These are phyloP conservation scores for Penicillium decumbens DNA, from an alignment of 2,329 filamentous ascomycete species.

Conservation along the genomic window DNA sequence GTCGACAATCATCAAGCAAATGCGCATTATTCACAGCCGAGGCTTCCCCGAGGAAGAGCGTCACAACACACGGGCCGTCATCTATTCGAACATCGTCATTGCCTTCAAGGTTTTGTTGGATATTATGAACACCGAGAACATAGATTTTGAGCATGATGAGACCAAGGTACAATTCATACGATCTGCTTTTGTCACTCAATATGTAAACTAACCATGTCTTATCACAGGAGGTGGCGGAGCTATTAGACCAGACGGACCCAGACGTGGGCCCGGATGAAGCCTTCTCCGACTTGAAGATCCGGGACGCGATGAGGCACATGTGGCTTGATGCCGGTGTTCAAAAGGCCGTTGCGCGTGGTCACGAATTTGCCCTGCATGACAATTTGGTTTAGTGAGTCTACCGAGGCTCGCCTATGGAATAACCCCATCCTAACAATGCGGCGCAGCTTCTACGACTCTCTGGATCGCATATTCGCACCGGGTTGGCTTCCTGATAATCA, in stretches of 20 bases:
- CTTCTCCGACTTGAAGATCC: constrained; percentile 62
- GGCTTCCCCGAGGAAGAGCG: constrained; percentile 87
- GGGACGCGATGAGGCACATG: constrained; percentile 70
- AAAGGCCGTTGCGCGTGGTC: constrained; percentile 83
- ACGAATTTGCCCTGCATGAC: constrained; percentile 94
- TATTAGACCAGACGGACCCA: constrained; percentile 67
- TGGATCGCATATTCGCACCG: constrained; percentile 69
- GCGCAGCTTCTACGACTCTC: constrained; percentile 72
- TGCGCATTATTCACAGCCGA: constrained; percentile 94
- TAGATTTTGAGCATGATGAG: constrained; percentile 68
- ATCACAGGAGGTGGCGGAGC: constrained; percentile 66
- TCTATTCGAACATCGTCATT: constrained; percentile 91
- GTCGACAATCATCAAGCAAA: constrained; percentile 96
- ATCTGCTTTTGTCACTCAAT: neutral
- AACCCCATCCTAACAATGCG: constrained; percentile 12
- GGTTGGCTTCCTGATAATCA: constrained; percentile 88
- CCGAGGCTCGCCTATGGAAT: neutral
- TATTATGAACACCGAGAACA: constrained; percentile 80
- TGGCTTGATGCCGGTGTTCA: constrained; percentile 84
- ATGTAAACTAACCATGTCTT: constrained; percentile 9
- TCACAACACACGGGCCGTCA: constrained; percentile 89
- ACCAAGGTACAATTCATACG: constrained; percentile 62
- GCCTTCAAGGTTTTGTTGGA: constrained; percentile 87
- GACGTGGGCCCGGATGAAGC: constrained; percentile 79
- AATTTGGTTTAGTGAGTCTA: constrained; percentile 79